A percentile compares a stretch with the other conserved stretches of the same genome.
phyloP scores from a whole-genome alignment of 2,329 filamentous ascomycete species.

The Lecanosticta acicola region DNA sequence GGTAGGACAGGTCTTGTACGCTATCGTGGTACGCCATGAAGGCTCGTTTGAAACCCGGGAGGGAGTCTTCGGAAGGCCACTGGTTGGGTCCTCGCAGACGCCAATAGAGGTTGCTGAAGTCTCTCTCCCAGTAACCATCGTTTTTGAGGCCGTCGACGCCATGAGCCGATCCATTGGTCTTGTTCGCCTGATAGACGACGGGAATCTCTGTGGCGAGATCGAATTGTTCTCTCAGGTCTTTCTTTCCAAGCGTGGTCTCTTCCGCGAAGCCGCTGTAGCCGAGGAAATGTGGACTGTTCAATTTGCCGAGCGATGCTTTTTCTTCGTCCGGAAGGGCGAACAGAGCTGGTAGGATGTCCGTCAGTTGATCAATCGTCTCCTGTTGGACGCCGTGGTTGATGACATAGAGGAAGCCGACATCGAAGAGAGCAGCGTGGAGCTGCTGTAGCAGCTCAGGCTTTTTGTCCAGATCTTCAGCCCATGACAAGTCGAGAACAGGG shows the following conservation, averaged over 20 bases:
- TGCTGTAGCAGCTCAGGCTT: slow-evolving; percentile 38
- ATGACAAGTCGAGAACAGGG: slow-evolving; percentile 48
- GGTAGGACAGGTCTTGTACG: slow-evolving; percentile 47
- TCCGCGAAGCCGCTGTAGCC: slow-evolving; percentile 53
- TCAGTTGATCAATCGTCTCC: slow-evolving; percentile 35
- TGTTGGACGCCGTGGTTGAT: slow-evolving; percentile 45
- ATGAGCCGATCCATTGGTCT: slow-evolving; percentile 29
- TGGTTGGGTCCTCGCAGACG: slow-evolving; percentile 36
- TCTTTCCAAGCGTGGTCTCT: slow-evolving; percentile 51
- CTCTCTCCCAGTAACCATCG: slow-evolving; percentile 39
- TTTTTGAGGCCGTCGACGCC: slow-evolving; percentile 30
- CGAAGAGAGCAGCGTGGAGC: slow-evolving; percentile 45
- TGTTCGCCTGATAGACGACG: slow-evolving; percentile 29
- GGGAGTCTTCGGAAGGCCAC: slow-evolving; percentile 29
- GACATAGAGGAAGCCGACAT: slow-evolving; percentile 52
- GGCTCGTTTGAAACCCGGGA: slow-evolving; percentile 32
- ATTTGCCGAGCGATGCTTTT: slow-evolving; percentile 42
- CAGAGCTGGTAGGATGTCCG: slow-evolving; percentile 39
- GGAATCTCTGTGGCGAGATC: slow-evolving; percentile 55
- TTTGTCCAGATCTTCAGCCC: slow-evolving; percentile 33
- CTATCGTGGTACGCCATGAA: slow-evolving; percentile 46
- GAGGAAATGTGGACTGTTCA: slow-evolving; percentile 56
- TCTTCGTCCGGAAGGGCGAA: slow-evolving; percentile 38
- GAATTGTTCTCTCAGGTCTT: slow-evolving; percentile 54
- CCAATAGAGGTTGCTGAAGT: slow-evolving; percentile 39